Percentiles rank a stretch among this genome's conserved stretches.
These are phyloP conservation scores for Lipomyces anomalus DNA, from an alignment of 805 yeast species.

Conservation along the genomic window DNA sequence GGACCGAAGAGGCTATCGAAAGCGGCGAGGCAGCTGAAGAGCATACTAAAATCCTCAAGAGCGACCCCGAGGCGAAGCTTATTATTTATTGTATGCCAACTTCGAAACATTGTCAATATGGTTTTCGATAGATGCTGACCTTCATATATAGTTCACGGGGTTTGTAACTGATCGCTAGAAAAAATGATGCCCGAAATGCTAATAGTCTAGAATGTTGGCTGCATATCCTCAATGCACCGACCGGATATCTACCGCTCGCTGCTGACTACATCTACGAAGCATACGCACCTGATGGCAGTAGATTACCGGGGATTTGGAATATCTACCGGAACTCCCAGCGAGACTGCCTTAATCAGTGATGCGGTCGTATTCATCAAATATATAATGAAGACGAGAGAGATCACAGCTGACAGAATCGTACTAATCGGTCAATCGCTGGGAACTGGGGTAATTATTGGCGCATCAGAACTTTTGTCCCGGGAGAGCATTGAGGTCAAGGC, in stretches of 20 bases:
- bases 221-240: constrained; percentile 9
- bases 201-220: too few species aligned
- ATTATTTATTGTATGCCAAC: constrained; percentile 12
- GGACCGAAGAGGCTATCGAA: constrained; percentile 7
- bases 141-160: not conserved
- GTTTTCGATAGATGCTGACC: not conserved
- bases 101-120: not conserved
- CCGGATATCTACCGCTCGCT: constrained; percentile 16
- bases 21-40: constrained; percentile 8
- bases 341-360: constrained; percentile 10
- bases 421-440: constrained; percentile 23
- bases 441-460: constrained; percentile 17
- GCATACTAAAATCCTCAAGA: constrained; percentile 8
- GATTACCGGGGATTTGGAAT: constrained; percentile 23
- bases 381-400: constrained; percentile 5
- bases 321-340: constrained; percentile 18
- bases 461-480: constrained; percentile 11
- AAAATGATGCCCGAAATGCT: constrained; percentile 7
- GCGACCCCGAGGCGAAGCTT: constrained; percentile 15
- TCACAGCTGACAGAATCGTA: constrained; percentile 5
- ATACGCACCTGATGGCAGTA: constrained; percentile 16
- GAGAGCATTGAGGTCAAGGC: constrained; percentile 6
- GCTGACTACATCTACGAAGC: constrained; percentile 12
- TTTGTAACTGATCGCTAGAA: not conserved
- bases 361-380: constrained; percentile 7